Percentiles rank a stretch among this genome's conserved stretches.
Evolutionary conservation across 306 rosid genomes (phyloP).

Genomic region (Datisca glomerata): DNA sequence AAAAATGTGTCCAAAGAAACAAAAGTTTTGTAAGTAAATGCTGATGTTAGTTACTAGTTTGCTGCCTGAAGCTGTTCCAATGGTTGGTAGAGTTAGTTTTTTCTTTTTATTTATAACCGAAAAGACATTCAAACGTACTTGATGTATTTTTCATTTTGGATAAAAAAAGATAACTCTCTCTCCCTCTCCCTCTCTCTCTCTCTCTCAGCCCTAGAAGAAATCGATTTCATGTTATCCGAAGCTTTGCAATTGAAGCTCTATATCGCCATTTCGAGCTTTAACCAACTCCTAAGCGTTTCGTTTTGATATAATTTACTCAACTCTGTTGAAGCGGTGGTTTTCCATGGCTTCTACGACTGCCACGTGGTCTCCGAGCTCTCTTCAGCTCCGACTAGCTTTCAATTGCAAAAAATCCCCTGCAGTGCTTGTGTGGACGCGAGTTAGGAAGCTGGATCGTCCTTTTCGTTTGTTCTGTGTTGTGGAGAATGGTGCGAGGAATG

Average conservation of each 20-base stretch:
- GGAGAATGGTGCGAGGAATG: conserved; percentile 13
- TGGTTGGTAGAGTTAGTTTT: too few relatives aligned
- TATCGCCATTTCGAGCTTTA: not conserved
- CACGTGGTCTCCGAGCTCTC: conserved; percentile 74
- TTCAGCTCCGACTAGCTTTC: conserved; percentile 76
- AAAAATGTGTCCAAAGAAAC: too few relatives aligned
- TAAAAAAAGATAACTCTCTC: too few relatives aligned
- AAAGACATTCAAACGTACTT: too few relatives aligned
- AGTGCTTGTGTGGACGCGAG: conserved; percentile 19
- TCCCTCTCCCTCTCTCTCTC: not conserved
- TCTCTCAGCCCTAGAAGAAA: not conserved
- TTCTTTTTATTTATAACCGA: too few relatives aligned
- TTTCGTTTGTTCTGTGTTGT: conserved; percentile 30
- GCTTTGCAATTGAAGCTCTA: too few relatives aligned
- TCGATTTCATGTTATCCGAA: not conserved
- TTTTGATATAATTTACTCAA: conserved; percentile 1
- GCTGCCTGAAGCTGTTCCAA: too few relatives aligned
- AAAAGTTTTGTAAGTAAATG: too few relatives aligned
- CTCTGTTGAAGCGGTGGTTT: conserved; percentile 2
- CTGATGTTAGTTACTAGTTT: too few relatives aligned
- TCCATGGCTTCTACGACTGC: conserved; percentile 47
- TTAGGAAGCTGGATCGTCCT: conserved; percentile 26
- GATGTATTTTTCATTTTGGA: too few relatives aligned
- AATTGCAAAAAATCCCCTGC: conserved; percentile 31
- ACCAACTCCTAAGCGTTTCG: not conserved